A percentile compares a stretch with the other conserved stretches of the same genome.
These are phyloP conservation scores for Apiospora koreana DNA, from an alignment of 2,329 filamentous ascomycete genomes.

Conservation along the genomic window DNA sequence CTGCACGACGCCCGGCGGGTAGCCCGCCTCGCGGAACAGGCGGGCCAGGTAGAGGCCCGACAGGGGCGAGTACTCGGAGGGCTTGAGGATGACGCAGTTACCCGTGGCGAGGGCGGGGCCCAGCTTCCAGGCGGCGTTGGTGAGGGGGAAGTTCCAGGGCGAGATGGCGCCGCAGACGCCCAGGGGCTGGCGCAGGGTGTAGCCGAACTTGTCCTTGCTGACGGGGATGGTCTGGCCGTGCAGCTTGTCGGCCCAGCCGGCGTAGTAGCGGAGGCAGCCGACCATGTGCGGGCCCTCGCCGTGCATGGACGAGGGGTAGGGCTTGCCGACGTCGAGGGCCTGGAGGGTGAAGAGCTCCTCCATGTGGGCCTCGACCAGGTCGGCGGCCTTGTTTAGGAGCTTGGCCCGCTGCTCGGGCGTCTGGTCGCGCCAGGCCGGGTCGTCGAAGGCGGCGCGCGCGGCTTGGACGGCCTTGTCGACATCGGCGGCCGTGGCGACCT, in stretches of 20 bases:
- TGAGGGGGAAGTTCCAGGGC: constrained; percentile 84
- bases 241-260: constrained; percentile 90
- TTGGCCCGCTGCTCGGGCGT: constrained; percentile 73
- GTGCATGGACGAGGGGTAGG: constrained; percentile 72
- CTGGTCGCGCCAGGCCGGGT: constrained; percentile 64
- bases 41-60: constrained; percentile 65
- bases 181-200: constrained; percentile 69
- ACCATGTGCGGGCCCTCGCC: constrained; percentile 67
- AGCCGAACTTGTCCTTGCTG: constrained; percentile 76
- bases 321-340: constrained; percentile 87
- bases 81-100: constrained; percentile 74
- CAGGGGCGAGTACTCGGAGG: constrained; percentile 75
- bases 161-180: constrained; percentile 87
- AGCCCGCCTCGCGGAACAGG: constrained; percentile 73
- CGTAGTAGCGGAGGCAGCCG: constrained; percentile 81
- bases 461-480: constrained; percentile 77
- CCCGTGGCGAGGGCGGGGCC: constrained; percentile 71
- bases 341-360: constrained; percentile 80
- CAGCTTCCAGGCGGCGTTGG: constrained; percentile 84
- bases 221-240: constrained; percentile 84
- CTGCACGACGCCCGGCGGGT: constrained; percentile 77
- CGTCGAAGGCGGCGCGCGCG: constrained; percentile 83
- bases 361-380: constrained; percentile 75
- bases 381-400: constrained; percentile 74
- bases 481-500: constrained; percentile 88